Evolutionary conservation across 2,329 filamentous ascomycete species (phyloP), one percentile per base, ranked within the genome.

Genomic region (Claviceps quebecensis): DNA sequence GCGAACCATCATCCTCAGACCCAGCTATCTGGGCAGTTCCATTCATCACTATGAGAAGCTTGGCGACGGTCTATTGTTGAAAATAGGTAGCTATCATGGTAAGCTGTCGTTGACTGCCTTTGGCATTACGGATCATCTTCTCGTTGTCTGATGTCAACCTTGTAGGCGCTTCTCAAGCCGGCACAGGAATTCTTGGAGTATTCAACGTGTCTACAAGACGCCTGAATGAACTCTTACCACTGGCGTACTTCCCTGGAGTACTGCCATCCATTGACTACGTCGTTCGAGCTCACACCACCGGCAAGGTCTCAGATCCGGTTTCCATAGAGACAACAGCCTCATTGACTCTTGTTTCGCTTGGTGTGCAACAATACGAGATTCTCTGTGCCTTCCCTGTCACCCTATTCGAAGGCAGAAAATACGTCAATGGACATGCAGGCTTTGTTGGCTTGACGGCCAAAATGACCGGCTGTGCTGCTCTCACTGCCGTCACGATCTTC

Each of bases 381-480:
- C 71, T 95, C 8, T 84, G 83, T 0, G 85, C 86, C 0, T 86
- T 84, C 55, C 83, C 86, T 0, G 65, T 89, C 2, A 72, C 73
- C 1, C 65, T 71, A 0, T 81, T 91, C 56, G 65, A 69, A 1
- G 69, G 68, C n/a, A 56, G 63, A 19, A 60, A 59, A 22, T 54
- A 58, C 37, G 56, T 56, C 1, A 47, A 56, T 5, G 69, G 83
- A 0, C 69, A 68, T 44, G 72, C 90, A 1, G 81, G 87, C 0
- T 81, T 84, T 17, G 66, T 97, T 1, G 91, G 91, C 0, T 71
- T 97, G 2, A 57, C 95, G 3, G 85, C 78, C 2, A 95, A 96
- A 66, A 95, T 97, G 86, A 88, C 88, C 0, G 91, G 89, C 0
- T 81, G 84, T 1, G 89, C 87, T 1, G 89, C 88, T 0, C 75